Base-by-base conservation (phyloP, 2,329 filamentous ascomycete genomes). In the Podosphaera leucotricha region DNA sequence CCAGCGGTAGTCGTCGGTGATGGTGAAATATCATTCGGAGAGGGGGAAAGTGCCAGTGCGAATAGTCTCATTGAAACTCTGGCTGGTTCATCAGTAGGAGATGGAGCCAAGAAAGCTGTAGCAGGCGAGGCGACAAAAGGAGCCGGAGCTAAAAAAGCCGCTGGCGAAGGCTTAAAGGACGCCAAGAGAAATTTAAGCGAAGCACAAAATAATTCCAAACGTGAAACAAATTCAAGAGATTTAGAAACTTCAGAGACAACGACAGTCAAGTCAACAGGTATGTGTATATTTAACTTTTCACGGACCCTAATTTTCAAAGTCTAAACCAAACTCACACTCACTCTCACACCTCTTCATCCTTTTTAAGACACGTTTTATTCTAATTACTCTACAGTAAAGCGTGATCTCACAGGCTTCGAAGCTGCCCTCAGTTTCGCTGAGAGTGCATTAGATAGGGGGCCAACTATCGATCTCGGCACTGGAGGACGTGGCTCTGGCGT, bases 1-100 rank as follows among this genome's bases (percentile, higher is more conserved):
- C 65, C 65, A 41, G 65, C 65, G 49, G 52, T 67, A 58, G 65
- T 68, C 59, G 65, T 68, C 58, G 65, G 65, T 65, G 65, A 68
- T 60, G 65, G 65, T 57, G 65, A 65, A 55, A 67, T 68, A 46
- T 64, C 64, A 41, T 64, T 68, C 43, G 63, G 61, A 46, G 61
- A 30, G 26, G 38, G 13, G 6, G 38, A 22, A n/a, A 22, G 24
- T 28, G 24, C 24, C 6, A 28, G n/a, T n/a, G 39, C 39, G 5
- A 22, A 18, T 10, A 15, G 24, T 28, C 13, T 41, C 3, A 28
- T 41, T 7, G 18, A 30, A 13, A 28, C 21, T n/a, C 39, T 41
- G 8, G 11, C 22, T 18, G 39, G 39, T 22, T 28, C 39, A 28
- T 28, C n/a, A n/a, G 18, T 19, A 8, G 18, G n/a, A 13, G 35